Evolutionary conservation across 805 yeast species (phyloP).

Genomic region (Yamadazyma olivae): DNA sequence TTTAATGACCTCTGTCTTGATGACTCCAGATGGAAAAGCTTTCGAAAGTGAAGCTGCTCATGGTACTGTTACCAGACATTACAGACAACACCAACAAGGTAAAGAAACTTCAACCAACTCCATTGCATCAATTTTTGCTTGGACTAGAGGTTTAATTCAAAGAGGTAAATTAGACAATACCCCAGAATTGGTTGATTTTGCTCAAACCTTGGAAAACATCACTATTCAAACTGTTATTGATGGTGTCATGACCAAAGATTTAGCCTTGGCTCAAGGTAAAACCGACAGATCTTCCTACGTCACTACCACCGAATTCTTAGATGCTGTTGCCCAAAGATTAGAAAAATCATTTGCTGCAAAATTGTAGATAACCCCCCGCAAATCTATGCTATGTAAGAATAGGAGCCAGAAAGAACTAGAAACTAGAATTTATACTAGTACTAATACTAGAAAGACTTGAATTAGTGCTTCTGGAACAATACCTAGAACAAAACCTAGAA

Average conservation of each 20-base stretch:
- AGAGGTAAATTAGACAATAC: conserved; percentile 76
- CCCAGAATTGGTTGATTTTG: conserved; percentile 67
- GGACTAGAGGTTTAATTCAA: conserved; percentile 82
- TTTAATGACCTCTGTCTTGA: conserved; percentile 77
- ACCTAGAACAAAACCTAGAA: too few relatives aligned
- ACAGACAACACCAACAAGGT: conserved; percentile 77
- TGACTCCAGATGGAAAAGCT: conserved; percentile 85
- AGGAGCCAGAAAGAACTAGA: too few relatives aligned
- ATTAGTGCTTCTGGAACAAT: too few relatives aligned
- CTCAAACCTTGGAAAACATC: conserved; percentile 60
- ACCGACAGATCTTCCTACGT: conserved; percentile 62
- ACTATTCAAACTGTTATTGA: conserved; percentile 75
- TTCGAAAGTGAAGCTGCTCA: conserved; percentile 86
- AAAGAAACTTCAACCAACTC: conserved; percentile 83
- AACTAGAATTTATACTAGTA: too few relatives aligned
- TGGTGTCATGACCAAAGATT: conserved; percentile 79
- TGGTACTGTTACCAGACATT: conserved; percentile 86
- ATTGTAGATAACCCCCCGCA: too few relatives aligned
- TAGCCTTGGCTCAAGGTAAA: conserved; percentile 69
- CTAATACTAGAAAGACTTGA: too few relatives aligned
- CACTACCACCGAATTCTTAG: conserved; percentile 72
- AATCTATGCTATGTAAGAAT: too few relatives aligned
- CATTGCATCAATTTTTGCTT: conserved; percentile 81
- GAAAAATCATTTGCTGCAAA: conserved; percentile 16
- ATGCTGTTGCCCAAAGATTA: conserved; percentile 67